Evolutionary conservation across 352 stramenopile species (phyloP).

Genomic region (Phytophthora chlamydospora): DNA sequence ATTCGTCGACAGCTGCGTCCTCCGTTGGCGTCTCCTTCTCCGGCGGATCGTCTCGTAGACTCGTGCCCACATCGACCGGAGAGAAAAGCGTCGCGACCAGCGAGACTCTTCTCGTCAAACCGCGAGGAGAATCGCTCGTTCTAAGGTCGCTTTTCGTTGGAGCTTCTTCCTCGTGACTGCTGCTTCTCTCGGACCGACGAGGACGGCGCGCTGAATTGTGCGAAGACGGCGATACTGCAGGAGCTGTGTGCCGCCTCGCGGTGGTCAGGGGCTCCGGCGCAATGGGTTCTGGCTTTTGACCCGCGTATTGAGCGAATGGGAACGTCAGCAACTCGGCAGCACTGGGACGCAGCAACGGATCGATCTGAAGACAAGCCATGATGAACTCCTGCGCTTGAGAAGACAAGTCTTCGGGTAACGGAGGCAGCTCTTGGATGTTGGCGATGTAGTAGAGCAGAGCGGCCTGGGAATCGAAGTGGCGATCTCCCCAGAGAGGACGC

Average conservation of each 20-base stretch:
- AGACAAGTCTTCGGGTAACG: slow-evolving; percentile 49
- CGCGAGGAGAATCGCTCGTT: neutral
- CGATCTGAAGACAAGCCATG: slow-evolving; percentile 52
- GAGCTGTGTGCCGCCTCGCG: slow-evolving; percentile 31
- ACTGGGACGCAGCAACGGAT: slow-evolving; percentile 69
- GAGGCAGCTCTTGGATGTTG: slow-evolving; percentile 48
- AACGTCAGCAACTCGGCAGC: slow-evolving; percentile 91
- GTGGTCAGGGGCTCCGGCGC: slow-evolving; percentile 4
- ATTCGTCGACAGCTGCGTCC: neutral
- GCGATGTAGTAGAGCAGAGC: slow-evolving; percentile 72
- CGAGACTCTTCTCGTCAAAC: slow-evolving; percentile 16
- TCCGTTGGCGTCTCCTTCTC: slow-evolving; percentile 12
- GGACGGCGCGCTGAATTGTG: neutral
- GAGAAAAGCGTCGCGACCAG: slow-evolving; percentile 24
- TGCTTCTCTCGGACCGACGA: slow-evolving; percentile 14
- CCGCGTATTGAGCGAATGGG: slow-evolving; percentile 74
- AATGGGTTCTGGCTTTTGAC: slow-evolving; percentile 18
- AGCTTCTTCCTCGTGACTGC: neutral
- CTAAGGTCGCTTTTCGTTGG: neutral
- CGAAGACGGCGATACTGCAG: slow-evolving; percentile 3
- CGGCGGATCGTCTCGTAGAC: slow-evolving; percentile 1
- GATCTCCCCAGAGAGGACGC: slow-evolving; percentile 75
- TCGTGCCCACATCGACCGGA: neutral
- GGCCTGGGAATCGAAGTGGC: slow-evolving; percentile 78
- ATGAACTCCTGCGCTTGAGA: slow-evolving; percentile 55